phyloP scores from a whole-genome alignment of 2,329 filamentous ascomycete genomes.

The Fusarium chuoi region DNA sequence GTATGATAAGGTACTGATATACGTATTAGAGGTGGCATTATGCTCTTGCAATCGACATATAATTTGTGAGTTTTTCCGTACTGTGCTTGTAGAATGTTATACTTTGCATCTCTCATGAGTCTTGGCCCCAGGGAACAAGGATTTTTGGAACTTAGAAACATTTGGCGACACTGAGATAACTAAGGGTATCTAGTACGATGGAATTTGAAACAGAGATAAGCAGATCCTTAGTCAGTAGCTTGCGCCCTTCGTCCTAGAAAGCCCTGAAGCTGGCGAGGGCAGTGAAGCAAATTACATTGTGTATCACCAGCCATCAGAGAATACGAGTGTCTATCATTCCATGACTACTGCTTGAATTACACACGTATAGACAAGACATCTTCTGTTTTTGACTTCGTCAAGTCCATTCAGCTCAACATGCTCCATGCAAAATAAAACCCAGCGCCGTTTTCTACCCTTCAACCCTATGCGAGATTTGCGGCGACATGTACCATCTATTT shows the following conservation, averaged over 20 bases:
- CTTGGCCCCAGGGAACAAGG: neutral
- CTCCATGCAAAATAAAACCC: slow-evolving; percentile 27
- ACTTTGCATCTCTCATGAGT: neutral
- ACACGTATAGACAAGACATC: slow-evolving; percentile 11
- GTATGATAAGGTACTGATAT: neutral
- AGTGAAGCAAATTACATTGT: neutral
- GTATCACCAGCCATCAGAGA: neutral
- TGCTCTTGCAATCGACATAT: neutral
- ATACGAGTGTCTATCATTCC: slow-evolving; percentile 16
- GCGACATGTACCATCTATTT: slow-evolving; percentile 30
- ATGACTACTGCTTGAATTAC: slow-evolving; percentile 12
- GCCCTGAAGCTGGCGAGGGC: neutral
- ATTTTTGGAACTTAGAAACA: neutral
- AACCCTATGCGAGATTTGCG: slow-evolving; percentile 10
- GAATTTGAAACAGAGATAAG: neutral
- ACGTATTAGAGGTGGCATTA: neutral
- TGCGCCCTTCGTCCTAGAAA: neutral
- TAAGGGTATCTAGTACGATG: neutral
- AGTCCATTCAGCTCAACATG: slow-evolving; percentile 22
- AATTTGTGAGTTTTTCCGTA: neutral
- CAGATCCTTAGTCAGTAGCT: neutral
- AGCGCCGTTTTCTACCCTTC: slow-evolving; percentile 28
- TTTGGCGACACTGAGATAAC: neutral
- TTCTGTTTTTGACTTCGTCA: neutral
- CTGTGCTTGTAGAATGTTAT: neutral